A percentile compares a stretch with the other conserved stretches of the same genome.
Conservation (phyloP, 495 filamentous ascomycete species). For the Penicillium verhagenii region DNA sequence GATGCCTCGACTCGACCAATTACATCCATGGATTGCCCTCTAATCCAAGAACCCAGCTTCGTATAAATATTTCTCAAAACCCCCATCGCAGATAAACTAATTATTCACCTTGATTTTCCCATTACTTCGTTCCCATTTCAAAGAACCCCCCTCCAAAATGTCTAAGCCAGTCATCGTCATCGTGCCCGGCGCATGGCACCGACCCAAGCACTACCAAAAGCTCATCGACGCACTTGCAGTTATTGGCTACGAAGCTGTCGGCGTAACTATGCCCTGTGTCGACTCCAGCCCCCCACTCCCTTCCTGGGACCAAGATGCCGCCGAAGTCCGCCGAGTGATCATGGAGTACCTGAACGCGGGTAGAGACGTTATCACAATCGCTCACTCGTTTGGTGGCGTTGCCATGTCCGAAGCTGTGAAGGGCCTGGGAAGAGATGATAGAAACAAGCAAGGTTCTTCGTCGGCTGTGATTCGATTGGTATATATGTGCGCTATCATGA, state of each 20-base stretch:
- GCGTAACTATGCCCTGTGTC: constrained; percentile 25
- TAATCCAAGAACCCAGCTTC: background rate
- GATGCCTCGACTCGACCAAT: background rate
- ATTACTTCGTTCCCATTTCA: background rate
- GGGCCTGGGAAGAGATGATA: constrained; percentile 35
- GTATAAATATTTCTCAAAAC: background rate
- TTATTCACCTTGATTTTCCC: background rate
- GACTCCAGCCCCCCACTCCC: constrained; percentile 27
- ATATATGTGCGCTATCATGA: constrained; percentile 37
- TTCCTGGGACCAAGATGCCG: constrained; percentile 31
- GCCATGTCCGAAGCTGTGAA: constrained; percentile 37
- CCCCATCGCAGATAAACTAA: background rate
- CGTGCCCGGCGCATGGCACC: constrained; percentile 45
- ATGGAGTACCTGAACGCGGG: constrained; percentile 22
- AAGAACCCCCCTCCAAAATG: constrained; percentile 10
- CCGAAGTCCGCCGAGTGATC: constrained; percentile 26
- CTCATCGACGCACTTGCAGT: constrained; percentile 31
- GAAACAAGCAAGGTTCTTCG: constrained; percentile 36
- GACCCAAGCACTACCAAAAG: constrained; percentile 34
- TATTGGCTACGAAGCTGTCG: constrained; percentile 29
- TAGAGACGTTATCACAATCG: constrained; percentile 36
- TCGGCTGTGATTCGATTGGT: constrained; percentile 39
- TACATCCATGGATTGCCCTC: background rate
- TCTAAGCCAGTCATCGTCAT: constrained; percentile 33
- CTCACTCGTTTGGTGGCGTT: constrained; percentile 41